Evolutionary conservation across 2,329 filamentous ascomycete genomes (phyloP).

Genomic region (Chrysosporium keratinophilum): DNA sequence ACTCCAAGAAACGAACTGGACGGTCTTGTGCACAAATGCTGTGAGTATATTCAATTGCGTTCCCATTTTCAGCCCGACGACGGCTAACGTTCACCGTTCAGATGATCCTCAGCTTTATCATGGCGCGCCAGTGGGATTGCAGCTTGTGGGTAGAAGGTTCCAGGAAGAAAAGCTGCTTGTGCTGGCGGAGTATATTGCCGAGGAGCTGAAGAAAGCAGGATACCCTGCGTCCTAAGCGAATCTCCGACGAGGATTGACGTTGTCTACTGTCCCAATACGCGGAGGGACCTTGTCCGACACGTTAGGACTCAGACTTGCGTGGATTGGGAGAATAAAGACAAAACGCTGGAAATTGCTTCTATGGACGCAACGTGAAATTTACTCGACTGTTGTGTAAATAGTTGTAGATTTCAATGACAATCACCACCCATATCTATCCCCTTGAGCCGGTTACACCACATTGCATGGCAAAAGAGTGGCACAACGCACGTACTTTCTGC

Average conservation of each 20-base stretch:
- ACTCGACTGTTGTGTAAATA: too few species aligned
- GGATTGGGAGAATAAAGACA: too few species aligned
- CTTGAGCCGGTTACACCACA: too few species aligned
- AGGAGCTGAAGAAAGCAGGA: conserved; percentile 10
- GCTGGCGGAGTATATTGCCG: conserved; percentile 28
- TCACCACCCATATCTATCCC: too few species aligned
- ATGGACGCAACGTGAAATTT: too few species aligned
- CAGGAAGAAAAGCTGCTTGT: conserved; percentile 42
- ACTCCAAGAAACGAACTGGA: conserved; percentile 36
- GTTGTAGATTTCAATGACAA: too few species aligned
- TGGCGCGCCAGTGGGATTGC: conserved; percentile 40
- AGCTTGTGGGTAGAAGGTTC: conserved; percentile 41
- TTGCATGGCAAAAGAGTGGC: too few species aligned
- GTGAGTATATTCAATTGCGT: conserved; percentile 29
- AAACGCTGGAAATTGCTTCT: too few species aligned
- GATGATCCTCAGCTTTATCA: conserved; percentile 43
- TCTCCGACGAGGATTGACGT: neutral
- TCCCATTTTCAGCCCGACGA: neutral
- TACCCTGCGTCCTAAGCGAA: neutral
- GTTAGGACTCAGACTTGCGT: too few species aligned
- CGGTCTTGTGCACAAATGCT: conserved; percentile 36
- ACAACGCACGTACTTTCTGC: too few species aligned
- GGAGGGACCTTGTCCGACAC: too few species aligned
- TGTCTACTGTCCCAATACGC: neutral
- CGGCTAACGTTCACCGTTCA: conserved; percentile 17